Evolutionary conservation across 441 rosid species (phyloP).

Genomic region (Sinapis alba): DNA sequence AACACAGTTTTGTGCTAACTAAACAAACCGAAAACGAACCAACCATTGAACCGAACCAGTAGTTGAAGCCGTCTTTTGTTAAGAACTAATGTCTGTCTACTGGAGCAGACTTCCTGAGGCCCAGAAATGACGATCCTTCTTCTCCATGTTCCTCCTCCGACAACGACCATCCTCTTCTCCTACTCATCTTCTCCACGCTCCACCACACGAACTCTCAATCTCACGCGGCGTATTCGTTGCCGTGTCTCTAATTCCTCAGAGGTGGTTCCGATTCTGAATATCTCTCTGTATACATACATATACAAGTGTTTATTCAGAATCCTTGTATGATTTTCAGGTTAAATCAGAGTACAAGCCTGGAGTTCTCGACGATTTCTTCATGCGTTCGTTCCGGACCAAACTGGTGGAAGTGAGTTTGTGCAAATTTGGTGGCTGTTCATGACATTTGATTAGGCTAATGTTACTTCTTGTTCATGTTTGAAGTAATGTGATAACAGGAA

Average conservation of each 20-base stretch:
- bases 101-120: conserved; percentile 13
- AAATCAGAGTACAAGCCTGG: conserved; percentile 54
- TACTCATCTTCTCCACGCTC: too few species aligned
- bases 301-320: neutral
- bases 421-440: neutral
- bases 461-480: conserved; percentile 15
- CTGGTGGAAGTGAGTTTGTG: conserved; percentile 56
- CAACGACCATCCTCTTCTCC: too few species aligned
- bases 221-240: conserved; percentile 15
- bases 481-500: conserved; percentile 62
- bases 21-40: neutral
- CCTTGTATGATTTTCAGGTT: conserved; percentile 37
- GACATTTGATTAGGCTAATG: conserved; percentile 14
- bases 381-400: conserved; percentile 64
- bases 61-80: neutral
- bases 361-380: conserved; percentile 57
- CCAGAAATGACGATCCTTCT: conserved; percentile 33
- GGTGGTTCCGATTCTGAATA: conserved; percentile 17
- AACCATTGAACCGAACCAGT: neutral
- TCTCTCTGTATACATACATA: neutral
- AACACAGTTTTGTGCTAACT: neutral
- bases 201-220: neutral
- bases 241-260: conserved; percentile 30
- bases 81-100: neutral
- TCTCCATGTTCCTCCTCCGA: conserved; percentile 12